A percentile compares a stretch with the other conserved stretches of the same genome.
Evolutionary conservation across 768 basidiomycete species (phyloP).

Genomic region (Leccinum longicurvipes): DNA sequence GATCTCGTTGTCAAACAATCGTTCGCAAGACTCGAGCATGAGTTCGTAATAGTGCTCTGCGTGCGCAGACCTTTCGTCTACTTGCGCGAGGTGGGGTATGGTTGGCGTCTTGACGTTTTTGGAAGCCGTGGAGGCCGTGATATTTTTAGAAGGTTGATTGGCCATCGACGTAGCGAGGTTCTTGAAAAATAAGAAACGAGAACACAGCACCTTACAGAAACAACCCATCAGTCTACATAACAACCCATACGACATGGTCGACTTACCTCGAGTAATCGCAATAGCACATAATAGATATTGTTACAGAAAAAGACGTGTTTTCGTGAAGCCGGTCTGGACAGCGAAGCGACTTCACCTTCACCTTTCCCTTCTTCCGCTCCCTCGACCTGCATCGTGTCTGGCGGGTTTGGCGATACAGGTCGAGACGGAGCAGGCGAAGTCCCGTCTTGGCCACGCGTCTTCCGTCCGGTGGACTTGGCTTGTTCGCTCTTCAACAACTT

Average conservation of each 20-base stretch:
- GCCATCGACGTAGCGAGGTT: slow-evolving; percentile 51
- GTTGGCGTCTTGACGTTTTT: slow-evolving; percentile 30
- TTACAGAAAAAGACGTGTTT: slow-evolving; percentile 81
- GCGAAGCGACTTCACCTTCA: slow-evolving; percentile 11
- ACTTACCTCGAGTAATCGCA: slow-evolving; percentile 84
- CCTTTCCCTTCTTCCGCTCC: slow-evolving; percentile 27
- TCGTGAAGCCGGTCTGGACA: slow-evolving; percentile 37
- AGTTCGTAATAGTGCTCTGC: slow-evolving; percentile 77
- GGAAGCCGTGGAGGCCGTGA: slow-evolving; percentile 10
- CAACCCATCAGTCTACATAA: slow-evolving; percentile 1
- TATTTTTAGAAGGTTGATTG: slow-evolving; percentile 19
- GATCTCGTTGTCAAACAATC: slow-evolving; percentile 88
- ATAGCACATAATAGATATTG: slow-evolving; percentile 79
- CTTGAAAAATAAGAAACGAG: slow-evolving; percentile 79
- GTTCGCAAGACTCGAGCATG: slow-evolving; percentile 82
- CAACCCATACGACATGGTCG: not conserved
- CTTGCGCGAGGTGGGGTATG: slow-evolving; percentile 24
- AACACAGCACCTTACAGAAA: slow-evolving; percentile 66
- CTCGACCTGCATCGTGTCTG: slow-evolving; percentile 40
- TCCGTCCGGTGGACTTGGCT: slow-evolving; percentile 63
- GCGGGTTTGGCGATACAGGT: slow-evolving; percentile 56
- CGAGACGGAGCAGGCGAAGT: slow-evolving; percentile 57
- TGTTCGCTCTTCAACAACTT: slow-evolving; percentile 80
- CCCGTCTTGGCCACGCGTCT: slow-evolving; percentile 53
- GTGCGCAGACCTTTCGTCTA: slow-evolving; percentile 39